Evolutionary conservation across 805 yeast genomes (phyloP).

Genomic region (Sugiyamaella boreocaroliniensis): DNA sequence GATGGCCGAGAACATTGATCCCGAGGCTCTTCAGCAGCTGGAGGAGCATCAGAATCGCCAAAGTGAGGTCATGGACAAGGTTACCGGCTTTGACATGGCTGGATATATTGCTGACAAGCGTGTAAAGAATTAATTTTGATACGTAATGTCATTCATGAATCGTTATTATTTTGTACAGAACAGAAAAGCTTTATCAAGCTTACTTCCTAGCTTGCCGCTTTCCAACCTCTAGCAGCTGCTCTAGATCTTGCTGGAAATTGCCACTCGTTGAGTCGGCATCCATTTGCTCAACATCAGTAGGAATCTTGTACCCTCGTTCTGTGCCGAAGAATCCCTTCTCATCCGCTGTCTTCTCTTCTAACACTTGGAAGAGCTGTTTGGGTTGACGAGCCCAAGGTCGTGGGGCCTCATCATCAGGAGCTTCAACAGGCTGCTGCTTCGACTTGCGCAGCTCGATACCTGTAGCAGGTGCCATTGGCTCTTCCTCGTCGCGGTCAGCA

Average conservation of each 20-base stretch:
- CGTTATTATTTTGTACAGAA: background rate
- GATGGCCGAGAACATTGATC: conserved; percentile 28
- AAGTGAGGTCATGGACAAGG: conserved; percentile 16
- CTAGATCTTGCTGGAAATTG: conserved; percentile 12
- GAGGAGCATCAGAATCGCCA: conserved; percentile 22
- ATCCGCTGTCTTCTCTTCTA: conserved; percentile 22
- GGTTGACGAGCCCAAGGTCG: conserved; percentile 3
- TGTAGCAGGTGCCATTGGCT: conserved; percentile 2
- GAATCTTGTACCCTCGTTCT: conserved; percentile 22
- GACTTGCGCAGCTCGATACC: conserved; percentile 17
- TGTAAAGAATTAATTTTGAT: background rate
- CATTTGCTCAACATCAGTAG: conserved; percentile 9
- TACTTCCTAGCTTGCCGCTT: conserved; percentile 2
- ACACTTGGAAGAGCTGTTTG: conserved; percentile 30
- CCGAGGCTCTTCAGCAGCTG: conserved; percentile 30
- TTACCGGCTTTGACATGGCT: conserved; percentile 28
- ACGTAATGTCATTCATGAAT: background rate
- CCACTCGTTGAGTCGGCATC: conserved; percentile 3
- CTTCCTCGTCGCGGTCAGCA: conserved; percentile 12
- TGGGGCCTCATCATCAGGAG: conserved; percentile 3
- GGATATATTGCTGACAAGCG: conserved; percentile 26
- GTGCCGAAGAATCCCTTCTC: conserved; percentile 28
- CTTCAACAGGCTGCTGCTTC: conserved; percentile 1
- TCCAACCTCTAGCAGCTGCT: conserved; percentile 12
- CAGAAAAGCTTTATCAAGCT: background rate